phyloP scores from a whole-genome alignment of 176 grass and related monocot species.

The Carex myosuroides region DNA sequence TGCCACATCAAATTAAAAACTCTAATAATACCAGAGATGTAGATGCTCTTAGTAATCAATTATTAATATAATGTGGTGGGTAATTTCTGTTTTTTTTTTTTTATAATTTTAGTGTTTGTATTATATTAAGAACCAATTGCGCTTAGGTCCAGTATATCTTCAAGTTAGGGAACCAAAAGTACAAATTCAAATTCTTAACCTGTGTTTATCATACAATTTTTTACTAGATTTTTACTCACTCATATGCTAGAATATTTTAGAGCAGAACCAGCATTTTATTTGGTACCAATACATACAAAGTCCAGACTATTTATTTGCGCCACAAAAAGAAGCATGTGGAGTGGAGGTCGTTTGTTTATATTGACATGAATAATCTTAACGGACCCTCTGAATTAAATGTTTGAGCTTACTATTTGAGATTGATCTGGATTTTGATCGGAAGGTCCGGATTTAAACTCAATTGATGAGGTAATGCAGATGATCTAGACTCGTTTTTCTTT shows the following conservation, averaged over 20 bases:
- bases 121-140: background rate
- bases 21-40: too few species aligned
- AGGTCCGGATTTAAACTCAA: too few species aligned
- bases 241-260: too few species aligned
- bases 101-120: background rate
- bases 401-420: too few species aligned
- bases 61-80: background rate
- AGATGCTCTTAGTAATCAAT: background rate
- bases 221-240: too few species aligned
- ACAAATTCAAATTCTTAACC: background rate
- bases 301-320: background rate
- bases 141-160: background rate
- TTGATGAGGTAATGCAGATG: too few species aligned
- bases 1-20: too few species aligned
- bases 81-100: background rate
- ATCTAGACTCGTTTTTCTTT: too few species aligned
- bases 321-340: slow-evolving; percentile 1
- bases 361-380: too few species aligned
- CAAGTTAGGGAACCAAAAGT: background rate
- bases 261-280: too few species aligned
- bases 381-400: too few species aligned
- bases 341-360: background rate
- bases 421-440: too few species aligned
- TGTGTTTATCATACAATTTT: background rate
- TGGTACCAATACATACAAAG: background rate